Evolutionary conservation across 495 filamentous ascomycete species (phyloP), one percentile per base, ranked within the genome.

Genomic region (Talaromyces nanjingensis): DNA sequence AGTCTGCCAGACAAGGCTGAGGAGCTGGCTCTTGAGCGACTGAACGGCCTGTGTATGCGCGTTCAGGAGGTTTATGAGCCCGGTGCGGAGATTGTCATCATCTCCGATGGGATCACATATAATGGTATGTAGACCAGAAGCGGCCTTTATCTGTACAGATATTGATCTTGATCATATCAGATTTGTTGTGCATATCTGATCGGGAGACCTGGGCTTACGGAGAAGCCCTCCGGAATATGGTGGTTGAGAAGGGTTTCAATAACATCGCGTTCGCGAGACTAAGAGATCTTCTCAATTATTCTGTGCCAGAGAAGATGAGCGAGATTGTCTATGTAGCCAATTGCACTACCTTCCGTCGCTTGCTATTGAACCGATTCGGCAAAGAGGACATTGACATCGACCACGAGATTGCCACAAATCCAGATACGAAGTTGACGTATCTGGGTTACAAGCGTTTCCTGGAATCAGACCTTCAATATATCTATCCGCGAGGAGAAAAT

Each of bases 81-180:
- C 0, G 80, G 81, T 14, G 79, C 81, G 6, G 68, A 76, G 60
- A 63, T 83, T 42, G 75, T 74, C 11, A 80, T 84, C 31, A 74
- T 82, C 18, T 81, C 80, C 0, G 82, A 84, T 66, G 82, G 82
- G n/a, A 73, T 83, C 53, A 74, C 76, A 24, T 83, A 83, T 49
- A 84, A 81, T 62, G 81, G 80, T 82, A 71, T 47, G 60, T 65
- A 33, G 12, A 11, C 2, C 33, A 37, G 33, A 37, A 37, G 11
- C 33, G 11, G 49, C 7, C 16, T 37, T 37, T 2, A 37, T 37
- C 33, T 11, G 33, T 37, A 37, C 33, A 37, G 33, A 16, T 16
- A 42, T 59, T 52, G 7, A 34, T 0, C 14, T 42, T 16, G 11
- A 16, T 5, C 4, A 16, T 16, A 14, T 55, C 72, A 79, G 81